These are phyloP conservation scores for Canavalia ensiformis DNA, from an alignment of 306 rosid genomes.

Conservation along the genomic window DNA sequence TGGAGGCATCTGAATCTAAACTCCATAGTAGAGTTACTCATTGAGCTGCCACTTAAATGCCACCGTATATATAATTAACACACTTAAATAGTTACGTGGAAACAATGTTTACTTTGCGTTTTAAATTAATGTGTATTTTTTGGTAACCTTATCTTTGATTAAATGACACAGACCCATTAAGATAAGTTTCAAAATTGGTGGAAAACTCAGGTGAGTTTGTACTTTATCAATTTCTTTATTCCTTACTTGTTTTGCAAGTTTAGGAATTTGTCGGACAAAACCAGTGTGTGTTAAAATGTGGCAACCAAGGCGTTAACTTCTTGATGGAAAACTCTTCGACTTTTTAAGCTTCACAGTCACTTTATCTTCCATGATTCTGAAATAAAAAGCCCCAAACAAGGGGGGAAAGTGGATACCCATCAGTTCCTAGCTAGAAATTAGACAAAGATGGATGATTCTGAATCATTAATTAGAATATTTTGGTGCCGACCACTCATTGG, in stretches of 20 bases:
- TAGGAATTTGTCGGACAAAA: slow-evolving; percentile 50
- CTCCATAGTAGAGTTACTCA: slow-evolving; percentile 14
- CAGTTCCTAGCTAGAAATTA: not conserved
- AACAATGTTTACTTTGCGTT: slow-evolving; percentile 4
- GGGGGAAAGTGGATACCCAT: not conserved
- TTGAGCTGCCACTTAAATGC: slow-evolving; percentile 16
- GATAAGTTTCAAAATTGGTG: slow-evolving; percentile 35
- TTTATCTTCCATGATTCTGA: slow-evolving; percentile 35
- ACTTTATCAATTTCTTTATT: slow-evolving; percentile 44
- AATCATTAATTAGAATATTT: slow-evolving; percentile 42
- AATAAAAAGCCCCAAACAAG: not conserved
- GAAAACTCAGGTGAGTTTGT: slow-evolving; percentile 12
- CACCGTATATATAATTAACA: not conserved
- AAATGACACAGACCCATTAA: slow-evolving; percentile 5
- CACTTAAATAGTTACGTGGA: not conserved
- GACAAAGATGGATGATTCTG: not conserved
- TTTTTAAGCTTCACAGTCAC: slow-evolving; percentile 36
- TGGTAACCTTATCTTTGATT: not conserved
- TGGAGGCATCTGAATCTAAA: slow-evolving; percentile 49
- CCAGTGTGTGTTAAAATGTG: slow-evolving; percentile 33
- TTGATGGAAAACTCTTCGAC: slow-evolving; percentile 39
- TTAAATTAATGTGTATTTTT: not conserved
- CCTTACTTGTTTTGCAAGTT: slow-evolving; percentile 52
- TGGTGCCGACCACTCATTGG: not conserved
- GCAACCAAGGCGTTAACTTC: slow-evolving; percentile 39